phyloP scores from a whole-genome alignment of 2,329 filamentous ascomycete genomes.

The Tympanopsis confertula region DNA sequence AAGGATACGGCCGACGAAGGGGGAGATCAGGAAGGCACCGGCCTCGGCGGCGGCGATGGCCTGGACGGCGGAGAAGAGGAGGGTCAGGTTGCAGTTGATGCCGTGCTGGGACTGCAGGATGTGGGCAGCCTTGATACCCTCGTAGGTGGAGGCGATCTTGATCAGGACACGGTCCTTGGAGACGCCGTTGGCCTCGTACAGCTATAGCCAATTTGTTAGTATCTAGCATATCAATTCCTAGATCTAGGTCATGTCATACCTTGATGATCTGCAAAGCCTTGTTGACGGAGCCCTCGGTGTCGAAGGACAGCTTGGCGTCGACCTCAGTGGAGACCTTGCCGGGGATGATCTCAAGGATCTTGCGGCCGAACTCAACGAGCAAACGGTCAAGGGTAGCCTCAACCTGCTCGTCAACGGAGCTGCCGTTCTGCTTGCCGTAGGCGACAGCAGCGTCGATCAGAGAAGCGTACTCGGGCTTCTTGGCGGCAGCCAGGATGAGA shows the following conservation, averaged over 20 bases:
- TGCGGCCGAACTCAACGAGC: conserved; percentile 65
- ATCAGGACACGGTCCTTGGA: conserved; percentile 63
- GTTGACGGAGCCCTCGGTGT: conserved; percentile 56
- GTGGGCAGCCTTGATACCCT: conserved; percentile 67
- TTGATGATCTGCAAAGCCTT: conserved; percentile 69
- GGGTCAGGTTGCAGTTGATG: conserved; percentile 68
- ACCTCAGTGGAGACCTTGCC: conserved; percentile 72
- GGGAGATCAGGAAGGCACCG: conserved; percentile 66
- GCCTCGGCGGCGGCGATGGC: conserved; percentile 67
- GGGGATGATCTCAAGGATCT: conserved; percentile 65
- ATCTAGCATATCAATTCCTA: neutral
- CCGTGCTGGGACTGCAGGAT: conserved; percentile 61
- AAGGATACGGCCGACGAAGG: conserved; percentile 68
- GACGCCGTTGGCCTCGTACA: conserved; percentile 62
- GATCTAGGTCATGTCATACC: conserved; percentile 26
- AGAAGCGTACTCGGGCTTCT: conserved; percentile 63
- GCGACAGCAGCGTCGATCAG: conserved; percentile 57
- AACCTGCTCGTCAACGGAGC: conserved; percentile 49
- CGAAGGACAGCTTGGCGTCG: conserved; percentile 64
- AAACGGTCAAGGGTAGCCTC: conserved; percentile 62
- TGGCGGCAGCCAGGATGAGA: conserved; percentile 64
- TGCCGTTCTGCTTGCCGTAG: conserved; percentile 52
- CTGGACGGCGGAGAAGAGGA: conserved; percentile 68
- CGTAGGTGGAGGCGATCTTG: conserved; percentile 71
- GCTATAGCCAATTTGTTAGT: conserved; percentile 17